These are phyloP conservation scores for Didymella exigua DNA, from an alignment of 2,329 filamentous ascomycete genomes.

Conservation along the genomic window DNA sequence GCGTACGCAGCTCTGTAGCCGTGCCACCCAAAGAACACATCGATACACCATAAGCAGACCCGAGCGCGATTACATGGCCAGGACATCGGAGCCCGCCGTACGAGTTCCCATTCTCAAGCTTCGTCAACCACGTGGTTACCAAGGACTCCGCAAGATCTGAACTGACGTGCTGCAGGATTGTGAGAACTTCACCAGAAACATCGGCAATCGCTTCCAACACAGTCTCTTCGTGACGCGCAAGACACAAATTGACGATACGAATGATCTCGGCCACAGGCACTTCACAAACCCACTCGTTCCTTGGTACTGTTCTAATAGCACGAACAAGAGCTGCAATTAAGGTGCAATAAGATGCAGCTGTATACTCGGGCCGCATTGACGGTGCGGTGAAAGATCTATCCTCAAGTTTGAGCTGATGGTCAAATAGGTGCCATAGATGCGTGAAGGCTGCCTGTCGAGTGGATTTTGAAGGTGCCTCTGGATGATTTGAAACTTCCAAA, in stretches of 20 bases:
- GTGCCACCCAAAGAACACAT: neutral
- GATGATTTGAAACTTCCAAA: constrained; percentile 13
- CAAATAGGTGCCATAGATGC: constrained; percentile 40
- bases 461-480: neutral
- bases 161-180: constrained; percentile 22
- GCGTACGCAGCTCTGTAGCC: constrained; percentile 20
- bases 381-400: constrained; percentile 49
- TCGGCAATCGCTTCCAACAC: constrained; percentile 40
- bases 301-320: constrained; percentile 18
- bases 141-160: constrained; percentile 19
- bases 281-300: constrained; percentile 2
- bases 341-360: constrained; percentile 66
- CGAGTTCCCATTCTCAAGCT: constrained; percentile 44
- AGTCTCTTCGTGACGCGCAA: constrained; percentile 43
- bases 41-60: constrained; percentile 43
- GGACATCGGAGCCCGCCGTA: constrained; percentile 50
- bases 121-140: constrained; percentile 38
- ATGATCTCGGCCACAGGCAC: constrained; percentile 26
- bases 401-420: constrained; percentile 42
- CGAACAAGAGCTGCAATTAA: constrained; percentile 53
- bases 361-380: constrained; percentile 65
- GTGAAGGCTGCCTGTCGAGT: constrained; percentile 19
- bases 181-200: constrained; percentile 29
- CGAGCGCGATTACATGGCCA: constrained; percentile 53
- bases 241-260: constrained; percentile 41